These are phyloP conservation scores for Ustilago bromivora DNA, from an alignment of 1,284 basidiomycete genomes.

Conservation along the genomic window DNA sequence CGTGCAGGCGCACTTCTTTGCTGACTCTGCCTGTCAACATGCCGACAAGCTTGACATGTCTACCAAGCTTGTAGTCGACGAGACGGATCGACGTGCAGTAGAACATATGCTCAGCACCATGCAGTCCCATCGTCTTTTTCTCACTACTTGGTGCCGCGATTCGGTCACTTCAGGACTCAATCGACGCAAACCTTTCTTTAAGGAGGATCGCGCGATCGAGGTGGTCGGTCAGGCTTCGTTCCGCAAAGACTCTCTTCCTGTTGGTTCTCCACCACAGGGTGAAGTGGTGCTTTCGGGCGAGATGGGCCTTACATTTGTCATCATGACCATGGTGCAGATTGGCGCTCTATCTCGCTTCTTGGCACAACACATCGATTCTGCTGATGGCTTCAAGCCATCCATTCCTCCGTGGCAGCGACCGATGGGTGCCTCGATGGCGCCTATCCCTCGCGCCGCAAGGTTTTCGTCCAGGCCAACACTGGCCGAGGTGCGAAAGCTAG, in stretches of 20 bases:
- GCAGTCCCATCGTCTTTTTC: constrained; percentile 57
- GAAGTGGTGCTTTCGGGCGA: constrained; percentile 57
- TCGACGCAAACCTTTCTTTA: constrained; percentile 38
- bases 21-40: constrained; percentile 29
- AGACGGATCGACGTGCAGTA: constrained; percentile 40
- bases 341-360: constrained; percentile 61
- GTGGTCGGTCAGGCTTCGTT: constrained; percentile 47
- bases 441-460: constrained; percentile 18
- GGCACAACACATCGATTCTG: constrained; percentile 52
- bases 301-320: constrained; percentile 63
- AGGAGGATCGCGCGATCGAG: constrained; percentile 57
- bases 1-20: constrained; percentile 33
- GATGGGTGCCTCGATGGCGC: constrained; percentile 32
- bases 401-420: constrained; percentile 44
- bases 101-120: constrained; percentile 50
- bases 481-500: constrained; percentile 57
- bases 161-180: constrained; percentile 52
- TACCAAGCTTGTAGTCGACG: constrained; percentile 47
- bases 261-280: constrained; percentile 12
- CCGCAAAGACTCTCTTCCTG: constrained; percentile 23
- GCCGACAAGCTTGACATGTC: constrained; percentile 43
- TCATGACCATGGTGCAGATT: constrained; percentile 64
- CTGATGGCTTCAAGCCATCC: constrained; percentile 34
- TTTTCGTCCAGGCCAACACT: constrained; percentile 43
- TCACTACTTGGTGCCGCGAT: constrained; percentile 56